Base-by-base conservation (phyloP, 768 basidiomycete species). In the Filobasidium floriforme region DNA sequence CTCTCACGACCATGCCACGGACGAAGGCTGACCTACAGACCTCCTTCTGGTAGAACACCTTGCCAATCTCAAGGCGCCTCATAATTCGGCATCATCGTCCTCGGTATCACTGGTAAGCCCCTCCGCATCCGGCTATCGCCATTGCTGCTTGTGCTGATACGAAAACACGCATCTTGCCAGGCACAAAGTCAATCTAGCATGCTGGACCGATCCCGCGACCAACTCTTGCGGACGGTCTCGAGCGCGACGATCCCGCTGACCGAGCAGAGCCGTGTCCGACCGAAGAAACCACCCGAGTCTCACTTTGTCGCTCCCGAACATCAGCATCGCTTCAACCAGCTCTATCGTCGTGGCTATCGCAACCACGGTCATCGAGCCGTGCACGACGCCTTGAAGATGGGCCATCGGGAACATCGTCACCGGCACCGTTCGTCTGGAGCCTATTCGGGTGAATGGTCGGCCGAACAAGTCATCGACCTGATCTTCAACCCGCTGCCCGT, bases 221-320 rank as follows among this genome's bases (percentile, higher is more conserved):
- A 3, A 41, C 44, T n/a, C 57, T 62, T 26, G 26, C 61, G 37
- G 10, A 51, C 61, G 46, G 49, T 37, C 14, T 44, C 43, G 5
- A 43, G 26, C 26, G 37, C 26, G 12, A 60, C 59, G 37, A 49
- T 24, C n/a, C 37, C 12, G 15, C 44, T 14, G 59, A 59, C 22
- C 26, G 64, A 32, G 32, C 41, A 24, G 43, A 40, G 2, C 61
- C 61, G 15, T 29, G 41, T 0, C 59, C 55, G 19, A 59, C 54
- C 43, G 40, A 65, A 65, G 59, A 65, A 60, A 40, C 64, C 64
- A 22, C 64, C 59, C 41, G 64, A 65, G 57, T 49, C 44, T 19
- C 65, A 66, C 41, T 51, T 66, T 29, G 15, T 66, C 28, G 37
- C 52, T 32, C 60, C 60, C 19, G 59, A 60, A 26, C 59, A 37